Evolutionary conservation across 495 filamentous ascomycete species (phyloP).

Genomic region (Trichoderma parareesei): DNA sequence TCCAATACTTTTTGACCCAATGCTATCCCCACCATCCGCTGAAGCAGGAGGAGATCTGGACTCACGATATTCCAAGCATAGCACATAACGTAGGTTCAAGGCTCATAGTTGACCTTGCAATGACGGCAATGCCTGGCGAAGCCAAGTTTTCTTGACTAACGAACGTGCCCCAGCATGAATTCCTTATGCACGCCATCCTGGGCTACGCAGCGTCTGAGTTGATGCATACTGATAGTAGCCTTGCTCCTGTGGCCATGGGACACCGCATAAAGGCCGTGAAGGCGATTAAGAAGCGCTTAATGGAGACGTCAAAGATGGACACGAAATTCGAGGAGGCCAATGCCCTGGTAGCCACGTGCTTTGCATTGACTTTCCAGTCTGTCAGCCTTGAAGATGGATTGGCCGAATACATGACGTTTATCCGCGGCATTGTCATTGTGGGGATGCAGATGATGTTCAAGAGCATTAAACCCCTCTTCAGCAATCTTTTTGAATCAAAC

Average conservation of each 20-base stretch:
- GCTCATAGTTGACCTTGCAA: background rate
- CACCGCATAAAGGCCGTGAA: slow-evolving; percentile 51
- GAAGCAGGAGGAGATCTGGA: slow-evolving; percentile 50
- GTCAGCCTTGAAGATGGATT: slow-evolving; percentile 51
- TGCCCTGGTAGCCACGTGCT: slow-evolving; percentile 49
- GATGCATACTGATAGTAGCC: slow-evolving; percentile 23
- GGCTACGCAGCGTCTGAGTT: slow-evolving; percentile 49
- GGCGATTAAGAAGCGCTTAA: slow-evolving; percentile 41
- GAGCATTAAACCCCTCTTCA: slow-evolving; percentile 40
- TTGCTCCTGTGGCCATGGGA: slow-evolving; percentile 34
- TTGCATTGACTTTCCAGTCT: slow-evolving; percentile 53
- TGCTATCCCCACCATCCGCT: slow-evolving; percentile 55
- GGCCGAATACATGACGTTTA: slow-evolving; percentile 54
- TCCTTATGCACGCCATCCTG: slow-evolving; percentile 53
- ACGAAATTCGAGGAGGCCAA: slow-evolving; percentile 35
- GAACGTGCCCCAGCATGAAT: slow-evolving; percentile 31
- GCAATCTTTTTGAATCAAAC: slow-evolving; percentile 28
- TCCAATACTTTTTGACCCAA: slow-evolving; percentile 51
- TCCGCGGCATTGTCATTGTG: slow-evolving; percentile 49
- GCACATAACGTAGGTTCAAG: slow-evolving; percentile 40
- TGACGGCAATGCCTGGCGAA: background rate
- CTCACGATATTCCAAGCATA: slow-evolving; percentile 48
- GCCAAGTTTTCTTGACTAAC: background rate
- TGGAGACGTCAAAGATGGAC: slow-evolving; percentile 24
- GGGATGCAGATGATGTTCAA: slow-evolving; percentile 39